phyloP scores from a whole-genome alignment of 1,284 basidiomycete species.

The Rhodotorula sp. region DNA sequence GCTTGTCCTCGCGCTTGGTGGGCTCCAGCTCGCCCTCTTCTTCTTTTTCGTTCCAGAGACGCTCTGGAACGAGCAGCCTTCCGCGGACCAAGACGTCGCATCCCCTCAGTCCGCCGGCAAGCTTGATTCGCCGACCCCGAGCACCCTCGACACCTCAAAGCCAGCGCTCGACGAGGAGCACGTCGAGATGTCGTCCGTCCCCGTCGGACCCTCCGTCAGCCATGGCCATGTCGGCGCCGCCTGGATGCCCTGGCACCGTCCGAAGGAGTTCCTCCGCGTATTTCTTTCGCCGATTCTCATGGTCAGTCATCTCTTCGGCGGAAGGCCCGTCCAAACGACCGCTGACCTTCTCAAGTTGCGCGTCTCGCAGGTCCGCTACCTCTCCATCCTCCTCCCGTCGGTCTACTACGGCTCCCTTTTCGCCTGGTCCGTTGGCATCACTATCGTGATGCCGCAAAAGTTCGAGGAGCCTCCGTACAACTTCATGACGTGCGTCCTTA shows the following conservation, averaged over 20 bases:
- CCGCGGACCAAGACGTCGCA: background rate
- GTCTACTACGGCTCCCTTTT: slow-evolving; percentile 50
- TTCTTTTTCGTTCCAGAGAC: slow-evolving; percentile 51
- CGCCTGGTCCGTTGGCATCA: slow-evolving; percentile 50
- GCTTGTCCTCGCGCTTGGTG: slow-evolving; percentile 48
- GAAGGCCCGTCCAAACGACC: background rate
- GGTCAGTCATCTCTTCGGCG: slow-evolving; percentile 15
- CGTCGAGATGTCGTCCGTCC: background rate
- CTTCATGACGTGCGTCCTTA: slow-evolving; percentile 38
- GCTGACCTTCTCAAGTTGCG: background rate
- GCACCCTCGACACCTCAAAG: background rate
- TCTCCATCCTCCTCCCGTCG: slow-evolving; percentile 34
- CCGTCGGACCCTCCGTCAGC: too few relatives aligned
- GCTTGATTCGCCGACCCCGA: background rate
- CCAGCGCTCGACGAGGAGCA: background rate
- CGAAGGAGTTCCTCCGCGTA: slow-evolving; percentile 46
- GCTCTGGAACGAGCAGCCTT: slow-evolving; percentile 44
- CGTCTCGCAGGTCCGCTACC: slow-evolving; percentile 35
- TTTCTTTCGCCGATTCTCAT: slow-evolving; percentile 46
- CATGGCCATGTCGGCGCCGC: slow-evolving; percentile 46
- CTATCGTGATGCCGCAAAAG: slow-evolving; percentile 49
- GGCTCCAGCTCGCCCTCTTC: slow-evolving; percentile 46
- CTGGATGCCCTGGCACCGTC: slow-evolving; percentile 50
- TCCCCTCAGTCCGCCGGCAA: background rate
- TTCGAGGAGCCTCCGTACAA: slow-evolving; percentile 49